These are phyloP conservation scores for Saccharomyces pastorianus DNA, from an alignment of 1,139 yeast genomes.

Conservation along the genomic window DNA sequence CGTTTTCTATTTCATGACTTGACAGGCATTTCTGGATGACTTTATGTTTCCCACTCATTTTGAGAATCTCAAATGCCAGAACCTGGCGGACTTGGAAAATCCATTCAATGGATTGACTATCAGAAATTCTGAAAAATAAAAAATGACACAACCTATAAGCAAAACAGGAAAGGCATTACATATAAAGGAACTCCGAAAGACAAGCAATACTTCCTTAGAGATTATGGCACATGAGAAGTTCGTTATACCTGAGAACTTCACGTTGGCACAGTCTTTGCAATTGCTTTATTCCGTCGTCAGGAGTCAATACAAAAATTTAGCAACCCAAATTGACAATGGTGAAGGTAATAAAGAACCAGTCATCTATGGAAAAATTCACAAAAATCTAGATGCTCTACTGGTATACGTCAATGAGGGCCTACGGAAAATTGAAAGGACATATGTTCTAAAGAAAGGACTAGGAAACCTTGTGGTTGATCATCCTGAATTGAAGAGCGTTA, in stretches of 20 bases:
- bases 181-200: background rate
- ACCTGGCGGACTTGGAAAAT: background rate
- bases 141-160: background rate
- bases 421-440: slow-evolving; percentile 16
- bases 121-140: background rate
- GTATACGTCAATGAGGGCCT: slow-evolving; percentile 24
- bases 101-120: background rate
- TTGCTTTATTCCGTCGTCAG: slow-evolving; percentile 23
- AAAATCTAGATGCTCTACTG: slow-evolving; percentile 13
- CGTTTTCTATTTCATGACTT: background rate
- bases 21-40: background rate
- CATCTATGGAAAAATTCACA: slow-evolving; percentile 12
- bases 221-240: slow-evolving; percentile 25
- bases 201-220: background rate
- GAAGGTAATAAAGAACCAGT: slow-evolving; percentile 8
- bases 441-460: slow-evolving; percentile 11
- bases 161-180: background rate
- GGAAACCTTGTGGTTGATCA: slow-evolving; percentile 7
- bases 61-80: background rate
- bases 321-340: slow-evolving; percentile 6
- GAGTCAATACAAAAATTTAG: slow-evolving; percentile 21
- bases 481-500: slow-evolving; percentile 10
- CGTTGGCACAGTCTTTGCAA: slow-evolving; percentile 24
- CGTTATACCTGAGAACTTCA: slow-evolving; percentile 24
- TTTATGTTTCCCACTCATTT: background rate